Evolutionary conservation across 306 rosid species (phyloP).

Genomic region (Dryas alaskensis): DNA sequence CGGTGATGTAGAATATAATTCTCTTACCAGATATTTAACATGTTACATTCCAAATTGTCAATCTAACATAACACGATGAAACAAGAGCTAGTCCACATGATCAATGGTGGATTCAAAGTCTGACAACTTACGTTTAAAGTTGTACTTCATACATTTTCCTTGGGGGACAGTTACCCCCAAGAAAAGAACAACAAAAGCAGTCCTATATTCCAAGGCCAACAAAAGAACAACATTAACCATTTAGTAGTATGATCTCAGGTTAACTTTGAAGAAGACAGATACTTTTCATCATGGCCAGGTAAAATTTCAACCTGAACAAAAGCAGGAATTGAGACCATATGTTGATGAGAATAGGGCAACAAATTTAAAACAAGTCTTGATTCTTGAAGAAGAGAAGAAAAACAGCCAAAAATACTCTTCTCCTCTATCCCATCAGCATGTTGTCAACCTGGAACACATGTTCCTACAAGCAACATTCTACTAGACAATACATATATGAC

Average conservation of each 20-base stretch:
- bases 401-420: neutral
- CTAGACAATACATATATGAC: neutral
- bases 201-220: no score
- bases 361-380: neutral
- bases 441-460: neutral
- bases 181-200: no score
- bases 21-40: no score
- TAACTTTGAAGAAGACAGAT: neutral
- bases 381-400: neutral
- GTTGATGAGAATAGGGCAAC: neutral
- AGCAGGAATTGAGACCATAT: neutral
- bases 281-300: neutral
- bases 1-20: no score
- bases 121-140: no score
- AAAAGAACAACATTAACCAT: neutral
- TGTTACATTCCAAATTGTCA: no score
- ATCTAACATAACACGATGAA: no score
- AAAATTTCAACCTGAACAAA: neutral
- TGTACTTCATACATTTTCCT: no score
- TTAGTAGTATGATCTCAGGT: neutral
- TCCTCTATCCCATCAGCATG: neutral
- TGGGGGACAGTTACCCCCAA: no score
- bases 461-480: neutral
- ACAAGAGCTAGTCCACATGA: no score
- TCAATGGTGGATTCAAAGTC: no score